A percentile compares a stretch with the other conserved stretches of the same genome.
Conservation (phyloP, 148 eudicot genomes). For the Heliamphora exappendiculata region DNA sequence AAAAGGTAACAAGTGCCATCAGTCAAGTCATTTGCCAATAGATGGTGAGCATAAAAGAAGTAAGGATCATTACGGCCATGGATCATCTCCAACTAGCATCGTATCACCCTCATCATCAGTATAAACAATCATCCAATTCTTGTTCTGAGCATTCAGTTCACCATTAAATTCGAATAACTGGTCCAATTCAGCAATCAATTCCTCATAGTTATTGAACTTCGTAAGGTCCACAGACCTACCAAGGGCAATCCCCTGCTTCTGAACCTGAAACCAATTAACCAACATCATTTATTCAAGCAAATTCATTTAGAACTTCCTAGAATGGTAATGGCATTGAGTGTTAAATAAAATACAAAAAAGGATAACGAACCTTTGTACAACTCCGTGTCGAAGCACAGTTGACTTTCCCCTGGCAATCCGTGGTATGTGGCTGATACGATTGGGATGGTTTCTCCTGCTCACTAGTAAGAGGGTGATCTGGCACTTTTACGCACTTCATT, state of each 20-base stretch:
- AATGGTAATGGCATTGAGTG: not conserved
- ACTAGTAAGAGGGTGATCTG: conserved; percentile 26
- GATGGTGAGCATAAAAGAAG: not conserved
- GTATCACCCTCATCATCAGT: conserved; percentile 96
- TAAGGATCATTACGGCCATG: conserved; percentile 71
- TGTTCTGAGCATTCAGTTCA: conserved; percentile 55
- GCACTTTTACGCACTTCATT: conserved; percentile 36
- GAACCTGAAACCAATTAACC: conserved; percentile 78
- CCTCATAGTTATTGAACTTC: conserved; percentile 68
- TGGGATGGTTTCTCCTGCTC: conserved; percentile 48
- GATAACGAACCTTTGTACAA: conserved; percentile 69
- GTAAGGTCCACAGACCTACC: conserved; percentile 95
- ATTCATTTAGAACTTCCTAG: not conserved
- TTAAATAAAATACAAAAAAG: not conserved
- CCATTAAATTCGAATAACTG: conserved; percentile 72
- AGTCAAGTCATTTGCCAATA: not conserved
- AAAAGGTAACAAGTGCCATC: too few relatives aligned
- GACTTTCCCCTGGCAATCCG: conserved; percentile 47
- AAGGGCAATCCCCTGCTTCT: conserved; percentile 89
- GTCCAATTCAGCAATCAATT: conserved; percentile 76
- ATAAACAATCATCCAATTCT: conserved; percentile 80
- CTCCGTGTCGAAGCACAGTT: conserved; percentile 68
- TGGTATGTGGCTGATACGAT: conserved; percentile 19
- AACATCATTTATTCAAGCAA: not conserved
- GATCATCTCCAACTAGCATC: conserved; percentile 99